phyloP scores from a whole-genome alignment of 2,329 filamentous ascomycete genomes.

The Scedosporium dehoogii region DNA sequence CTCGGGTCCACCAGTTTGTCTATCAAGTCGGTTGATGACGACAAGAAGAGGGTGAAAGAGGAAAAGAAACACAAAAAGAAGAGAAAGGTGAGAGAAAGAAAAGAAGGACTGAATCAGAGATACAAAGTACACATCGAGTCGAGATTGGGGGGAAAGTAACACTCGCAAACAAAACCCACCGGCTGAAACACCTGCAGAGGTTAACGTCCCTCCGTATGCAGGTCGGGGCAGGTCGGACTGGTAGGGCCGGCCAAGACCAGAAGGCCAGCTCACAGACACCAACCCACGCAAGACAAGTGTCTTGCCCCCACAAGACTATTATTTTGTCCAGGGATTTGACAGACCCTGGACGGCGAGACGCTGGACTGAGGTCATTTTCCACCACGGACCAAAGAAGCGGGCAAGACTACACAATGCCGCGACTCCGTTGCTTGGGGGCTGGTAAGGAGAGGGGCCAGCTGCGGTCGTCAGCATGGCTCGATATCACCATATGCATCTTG shows the following conservation, averaged over 20 bases:
- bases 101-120: neutral
- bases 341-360: neutral
- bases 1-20: neutral
- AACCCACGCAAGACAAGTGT: neutral
- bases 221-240: neutral
- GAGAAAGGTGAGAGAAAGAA: conserved; percentile 11
- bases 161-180: neutral
- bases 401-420: neutral
- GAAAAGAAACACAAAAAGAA: neutral
- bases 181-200: neutral
- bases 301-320: neutral
- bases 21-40: neutral
- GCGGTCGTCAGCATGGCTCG: neutral
- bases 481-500: neutral
- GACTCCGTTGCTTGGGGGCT: neutral
- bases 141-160: neutral
- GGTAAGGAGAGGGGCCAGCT: neutral
- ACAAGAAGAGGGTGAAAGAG: neutral
- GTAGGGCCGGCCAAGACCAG: neutral
- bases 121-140: neutral
- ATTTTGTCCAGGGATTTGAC: neutral
- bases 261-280: neutral
- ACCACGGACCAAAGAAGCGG: neutral
- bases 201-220: neutral
- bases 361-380: neutral